Evolutionary conservation across 2,329 filamentous ascomycete genomes (phyloP), one percentile per base, ranked within the genome.

Genomic region (Metarhizium humberi): DNA sequence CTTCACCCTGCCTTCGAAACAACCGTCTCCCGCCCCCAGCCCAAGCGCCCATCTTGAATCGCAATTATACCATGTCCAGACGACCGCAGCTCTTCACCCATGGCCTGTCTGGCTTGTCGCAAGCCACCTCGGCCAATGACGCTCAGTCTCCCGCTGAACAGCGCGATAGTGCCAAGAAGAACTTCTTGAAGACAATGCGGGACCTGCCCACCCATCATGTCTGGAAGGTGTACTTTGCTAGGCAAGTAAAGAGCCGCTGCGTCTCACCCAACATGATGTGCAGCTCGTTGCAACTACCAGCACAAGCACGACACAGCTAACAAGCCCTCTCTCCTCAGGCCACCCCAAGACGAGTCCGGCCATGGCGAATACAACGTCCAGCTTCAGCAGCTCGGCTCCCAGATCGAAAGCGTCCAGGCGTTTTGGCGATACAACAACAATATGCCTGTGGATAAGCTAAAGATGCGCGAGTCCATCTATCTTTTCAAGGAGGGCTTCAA

Each of bases 361-460:
- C 69, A 70, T 57, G 69, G 70, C 59, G 69, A 72, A 60, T 84
- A 83, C 70, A 73, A 78, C 56, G 73, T 71, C 54, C 72, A 80
- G 60, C 78, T 86, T 49, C 81, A 86, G 67, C 78, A 84, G 73
- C 78, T 86, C 25, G 81, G 79, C 63, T 72, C 74, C 51, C 79
- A 82, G 71, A 85, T 92, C 70, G 87, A 89, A 75, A 89, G 87
- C 20, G 82, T 91, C 47, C 88, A 91, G 79, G 89, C 92, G 68
- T 92, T 92, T 70, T 91, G 88, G 84, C 81, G 86, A 58, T 87
- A 90, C 73, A 84, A 85, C 74, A 91, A 92, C 74, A 90, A 91
- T 71, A 88, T 86, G 43, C 87, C 87, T 16, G 85, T 90, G 64
- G 81, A 86, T 56, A 81, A 85, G 68, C 84, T 92, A 70, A 86